These are phyloP conservation scores for Durusdinium trenchii DNA, from an alignment of 73 alveolate species.

Conservation along the genomic window DNA sequence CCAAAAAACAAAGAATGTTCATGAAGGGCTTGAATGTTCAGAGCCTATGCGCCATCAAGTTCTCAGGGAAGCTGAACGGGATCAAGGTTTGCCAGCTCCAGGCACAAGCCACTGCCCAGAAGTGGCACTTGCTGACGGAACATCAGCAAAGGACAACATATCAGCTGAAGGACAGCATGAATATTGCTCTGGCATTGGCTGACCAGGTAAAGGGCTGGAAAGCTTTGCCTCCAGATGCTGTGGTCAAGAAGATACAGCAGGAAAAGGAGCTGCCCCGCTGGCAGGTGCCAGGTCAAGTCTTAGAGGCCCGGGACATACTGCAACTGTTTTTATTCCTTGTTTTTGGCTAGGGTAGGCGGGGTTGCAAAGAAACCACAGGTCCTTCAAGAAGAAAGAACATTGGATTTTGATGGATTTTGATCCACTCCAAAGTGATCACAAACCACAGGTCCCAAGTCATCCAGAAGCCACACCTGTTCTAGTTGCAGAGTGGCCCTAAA, in stretches of 20 bases:
- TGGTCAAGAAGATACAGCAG: not conserved
- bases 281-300: not conserved
- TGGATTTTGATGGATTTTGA: not conserved
- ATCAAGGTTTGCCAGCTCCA: constrained; percentile 27
- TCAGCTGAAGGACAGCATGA: not conserved
- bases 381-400: not conserved
- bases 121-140: not conserved
- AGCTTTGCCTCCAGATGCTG: not conserved
- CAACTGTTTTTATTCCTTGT: not conserved
- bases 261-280: not conserved
- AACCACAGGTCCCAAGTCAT: no score
- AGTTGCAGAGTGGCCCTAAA: no score
- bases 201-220: not conserved
- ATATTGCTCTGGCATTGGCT: not conserved
- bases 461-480: no score
- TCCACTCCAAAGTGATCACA: not conserved
- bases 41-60: not conserved
- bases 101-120: not conserved
- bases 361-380: not conserved
- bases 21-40: not conserved
- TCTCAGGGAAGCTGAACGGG: not conserved
- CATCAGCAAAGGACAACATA: not conserved
- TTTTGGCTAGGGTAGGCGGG: no score
- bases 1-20: not conserved
- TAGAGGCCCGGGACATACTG: not conserved